Evolutionary conservation across 1,139 yeast genomes (phyloP), one percentile per base, ranked within the genome.

Genomic region (Kodamaea suecica): DNA sequence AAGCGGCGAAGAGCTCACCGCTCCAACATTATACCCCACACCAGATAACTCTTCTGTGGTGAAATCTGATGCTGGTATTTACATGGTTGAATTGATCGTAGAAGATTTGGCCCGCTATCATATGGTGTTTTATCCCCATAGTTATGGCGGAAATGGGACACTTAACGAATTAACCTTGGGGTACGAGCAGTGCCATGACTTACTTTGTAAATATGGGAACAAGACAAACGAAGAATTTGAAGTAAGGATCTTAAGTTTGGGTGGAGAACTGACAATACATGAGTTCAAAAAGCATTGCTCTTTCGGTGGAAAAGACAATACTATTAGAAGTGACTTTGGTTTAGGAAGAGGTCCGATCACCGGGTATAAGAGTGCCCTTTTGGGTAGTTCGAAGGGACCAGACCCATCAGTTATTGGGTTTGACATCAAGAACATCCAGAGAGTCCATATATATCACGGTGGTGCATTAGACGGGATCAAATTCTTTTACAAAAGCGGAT

Each of bases 391-490:
- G 2, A 48, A 46, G 6, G 53, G 52, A 13, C 37, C 44, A 9
- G 39, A 43, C 3, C 53, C 56, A 42, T 36, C 38, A 4, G 40
- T 53, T 15, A 52, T 59, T 16, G 67, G 66, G 0, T 59, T 70
- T 42, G 60, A 66, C 38, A 36, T 63, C 7, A 38, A 40, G 4
- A 40, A 47, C 1, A 47, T 82, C 5, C 59, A 59, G 28, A 69
- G 66, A 35, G 69, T 86, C 1, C 70, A 84, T 40, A 70, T 86
- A 0, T 80, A 74, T 45, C 76, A 80, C 44, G 96, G 95, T 3
- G 57, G 64, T 14, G 92, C 95, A 0, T 59, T 92, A 16, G 95
- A 88, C 59, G 97, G 97, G 2, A 50, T 90, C 27, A 39, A 48
- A 25, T 52, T 63, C 39, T 56, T 49, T 43, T 59, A 42, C 31